These are phyloP conservation scores for Polygonum maritimum DNA, from an alignment of 148 eudicot genomes.

Conservation along the genomic window DNA sequence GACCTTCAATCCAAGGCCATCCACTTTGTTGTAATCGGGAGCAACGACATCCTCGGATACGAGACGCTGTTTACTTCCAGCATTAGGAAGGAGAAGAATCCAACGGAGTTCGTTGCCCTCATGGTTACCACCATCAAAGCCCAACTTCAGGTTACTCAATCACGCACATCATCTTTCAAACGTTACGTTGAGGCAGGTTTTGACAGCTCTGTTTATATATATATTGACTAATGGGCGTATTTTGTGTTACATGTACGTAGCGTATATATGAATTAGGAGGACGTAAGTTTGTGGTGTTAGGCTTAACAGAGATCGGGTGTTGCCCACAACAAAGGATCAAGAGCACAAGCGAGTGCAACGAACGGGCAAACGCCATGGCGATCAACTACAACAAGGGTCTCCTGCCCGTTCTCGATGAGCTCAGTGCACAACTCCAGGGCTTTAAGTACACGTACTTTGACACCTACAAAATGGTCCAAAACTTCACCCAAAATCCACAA, in stretches of 20 bases:
- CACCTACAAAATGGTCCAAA: conserved; percentile 30
- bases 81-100: not conserved
- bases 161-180: too few species aligned
- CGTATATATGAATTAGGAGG: conserved; percentile 45
- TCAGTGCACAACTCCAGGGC: conserved; percentile 29
- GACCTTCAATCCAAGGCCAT: conserved; percentile 47
- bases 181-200: too few species aligned
- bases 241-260: conserved; percentile 19
- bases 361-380: conserved; percentile 47
- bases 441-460: conserved; percentile 48
- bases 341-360: conserved; percentile 44
- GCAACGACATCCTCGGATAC: conserved; percentile 60
- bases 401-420: conserved; percentile 24
- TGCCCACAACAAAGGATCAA: conserved; percentile 46
- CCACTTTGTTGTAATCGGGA: conserved; percentile 53
- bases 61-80: not conserved
- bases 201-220: not conserved
- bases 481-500: conserved; percentile 42
- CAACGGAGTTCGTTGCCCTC: conserved; percentile 22
- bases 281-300: conserved; percentile 44
- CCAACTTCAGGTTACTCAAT: conserved; percentile 40
- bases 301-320: conserved; percentile 56
- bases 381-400: conserved; percentile 49
- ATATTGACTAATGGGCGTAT: not conserved
- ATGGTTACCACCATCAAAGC: conserved; percentile 40